phyloP scores from a whole-genome alignment of 78 protist species.

The Protostelium mycophagum region DNA sequence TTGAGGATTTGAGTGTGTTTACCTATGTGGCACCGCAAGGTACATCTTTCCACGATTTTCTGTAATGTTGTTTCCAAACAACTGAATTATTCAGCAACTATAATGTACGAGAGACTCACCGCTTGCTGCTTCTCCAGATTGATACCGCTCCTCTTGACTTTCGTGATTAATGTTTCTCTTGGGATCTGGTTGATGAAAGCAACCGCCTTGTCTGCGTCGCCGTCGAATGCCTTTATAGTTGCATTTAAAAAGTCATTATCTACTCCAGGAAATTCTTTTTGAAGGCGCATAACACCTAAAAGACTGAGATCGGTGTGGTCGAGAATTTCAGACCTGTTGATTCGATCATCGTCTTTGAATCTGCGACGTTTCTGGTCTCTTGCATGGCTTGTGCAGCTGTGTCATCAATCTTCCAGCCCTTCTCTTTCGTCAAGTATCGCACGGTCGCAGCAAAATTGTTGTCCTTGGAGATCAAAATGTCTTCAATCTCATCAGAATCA shows the following conservation, averaged over 20 bases:
- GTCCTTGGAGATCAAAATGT: background rate
- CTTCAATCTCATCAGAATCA: background rate
- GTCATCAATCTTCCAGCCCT: background rate
- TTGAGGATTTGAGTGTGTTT: too few species aligned
- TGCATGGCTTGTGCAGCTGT: background rate
- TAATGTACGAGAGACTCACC: background rate
- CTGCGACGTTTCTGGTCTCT: background rate
- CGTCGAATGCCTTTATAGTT: background rate
- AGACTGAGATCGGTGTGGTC: background rate
- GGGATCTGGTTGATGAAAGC: background rate
- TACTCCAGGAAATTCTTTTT: background rate
- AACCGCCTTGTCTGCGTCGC: background rate
- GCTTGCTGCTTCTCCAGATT: background rate
- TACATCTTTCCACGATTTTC: too few species aligned
- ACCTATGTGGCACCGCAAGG: too few species aligned
- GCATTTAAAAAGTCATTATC: background rate
- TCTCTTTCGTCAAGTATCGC: background rate
- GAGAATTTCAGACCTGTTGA: background rate
- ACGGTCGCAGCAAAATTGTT: background rate
- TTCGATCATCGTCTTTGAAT: background rate
- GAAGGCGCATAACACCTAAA: background rate
- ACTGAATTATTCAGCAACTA: background rate
- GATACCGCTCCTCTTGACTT: background rate
- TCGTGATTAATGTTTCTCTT: background rate
- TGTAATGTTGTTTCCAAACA: background rate